Evolutionary conservation across 768 basidiomycete species (phyloP).

Genomic region (Chalciporus sphaerocephalus): DNA sequence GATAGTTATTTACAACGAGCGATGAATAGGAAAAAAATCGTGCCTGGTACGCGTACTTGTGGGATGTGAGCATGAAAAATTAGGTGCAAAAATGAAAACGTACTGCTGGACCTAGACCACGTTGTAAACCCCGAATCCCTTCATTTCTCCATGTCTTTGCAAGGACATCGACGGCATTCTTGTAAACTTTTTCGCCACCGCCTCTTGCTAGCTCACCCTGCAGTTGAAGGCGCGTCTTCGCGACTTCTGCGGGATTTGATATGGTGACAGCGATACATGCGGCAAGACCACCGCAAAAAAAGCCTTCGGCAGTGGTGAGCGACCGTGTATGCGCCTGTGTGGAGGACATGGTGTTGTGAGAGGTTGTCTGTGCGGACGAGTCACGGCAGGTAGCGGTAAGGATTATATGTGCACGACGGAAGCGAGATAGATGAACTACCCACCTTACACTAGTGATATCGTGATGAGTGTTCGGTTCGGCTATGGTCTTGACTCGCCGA

Average conservation of each 20-base stretch:
- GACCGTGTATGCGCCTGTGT: conserved; percentile 19
- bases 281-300: conserved; percentile 85
- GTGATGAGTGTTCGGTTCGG: not conserved
- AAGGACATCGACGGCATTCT: conserved; percentile 81
- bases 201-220: conserved; percentile 89
- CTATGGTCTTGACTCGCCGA: not conserved
- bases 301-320: conserved; percentile 73
- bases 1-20: conserved; percentile 4
- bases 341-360: conserved; percentile 16
- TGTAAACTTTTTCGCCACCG: conserved; percentile 75
- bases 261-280: conserved; percentile 87
- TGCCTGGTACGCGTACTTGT: conserved; percentile 88
- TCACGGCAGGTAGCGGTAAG: not conserved
- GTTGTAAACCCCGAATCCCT: conserved; percentile 86
- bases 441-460: not conserved
- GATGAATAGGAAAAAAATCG: conserved; percentile 19
- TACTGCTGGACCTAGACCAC: conserved; percentile 88
- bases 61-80: conserved; percentile 7
- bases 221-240: conserved; percentile 93
- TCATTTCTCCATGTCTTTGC: conserved; percentile 86
- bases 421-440: conserved; percentile 1
- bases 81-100: conserved; percentile 21
- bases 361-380: not conserved
- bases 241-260: conserved; percentile 70
- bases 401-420: not conserved